Base-by-base conservation (phyloP, 164 flowering plant genomes). In the Umbilicus rupestris region DNA sequence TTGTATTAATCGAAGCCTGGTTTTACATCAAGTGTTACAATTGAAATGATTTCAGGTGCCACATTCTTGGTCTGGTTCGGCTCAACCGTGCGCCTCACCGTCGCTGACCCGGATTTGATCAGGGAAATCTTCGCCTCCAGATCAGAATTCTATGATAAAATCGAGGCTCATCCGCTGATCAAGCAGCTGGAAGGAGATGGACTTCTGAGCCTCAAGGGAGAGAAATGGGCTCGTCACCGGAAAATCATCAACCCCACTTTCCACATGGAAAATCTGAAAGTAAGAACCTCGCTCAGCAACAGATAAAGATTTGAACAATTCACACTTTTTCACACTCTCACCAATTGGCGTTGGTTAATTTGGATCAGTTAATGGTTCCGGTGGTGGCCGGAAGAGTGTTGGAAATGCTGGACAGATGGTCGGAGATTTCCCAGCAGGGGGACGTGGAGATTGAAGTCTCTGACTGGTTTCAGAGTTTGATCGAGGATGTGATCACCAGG, bases 201-300 rank as follows among this genome's bases (percentile, higher is more conserved):
- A 11, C 84, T 95, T 2, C 66, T 92, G 2, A 95, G 94, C 73
- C 97, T 95, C 83, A 87, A 87, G 67, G 99, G 97, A 0, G 84
- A 92, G 66, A 92, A 92, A 83, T 95, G 99, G 99, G 97, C 97
- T 76, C 92, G 83, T 77, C 99, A 92, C 66, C 73, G 99, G 9
- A 92, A 85, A 70, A 87, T 95, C 81, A 88, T 92, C 63, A 69
- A 83, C 30, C 99, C 97, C 1, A 81, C 94, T 30, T 95, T 95
- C 68, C 89, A 92, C 73, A 81, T 85, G 84, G 99, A 95, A 49
- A 95, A 95, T 82, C 93, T 94, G 82, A 91, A 85, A 78, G 99
- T 88, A 82, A 78, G 72, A 15, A 10, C 44, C 28, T 57, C 30
- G 33, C 64, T 22, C n/a, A 7, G 15, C n/a, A n/a, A n/a, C n/a